These are phyloP conservation scores for Cryptococcus maquisensis DNA, from an alignment of 1,284 basidiomycete genomes.

Conservation along the genomic window DNA sequence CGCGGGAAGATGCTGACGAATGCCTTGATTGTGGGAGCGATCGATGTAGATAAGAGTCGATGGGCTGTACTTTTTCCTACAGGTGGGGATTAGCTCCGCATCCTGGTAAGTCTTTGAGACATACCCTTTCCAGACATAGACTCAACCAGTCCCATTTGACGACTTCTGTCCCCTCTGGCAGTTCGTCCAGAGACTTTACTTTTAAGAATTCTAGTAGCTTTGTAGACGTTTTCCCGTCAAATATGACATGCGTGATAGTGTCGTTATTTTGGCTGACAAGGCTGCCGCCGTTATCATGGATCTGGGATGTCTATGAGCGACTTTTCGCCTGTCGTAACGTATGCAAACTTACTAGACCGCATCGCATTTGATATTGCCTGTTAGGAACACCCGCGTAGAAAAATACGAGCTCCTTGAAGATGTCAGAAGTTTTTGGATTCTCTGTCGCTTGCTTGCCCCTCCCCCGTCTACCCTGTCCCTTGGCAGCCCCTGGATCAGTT, in stretches of 20 bases:
- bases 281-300: constrained; percentile 29
- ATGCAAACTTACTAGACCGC: constrained; percentile 29
- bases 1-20: too few relatives aligned
- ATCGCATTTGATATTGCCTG: constrained; percentile 21
- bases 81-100: background rate
- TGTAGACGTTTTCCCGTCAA: constrained; percentile 26
- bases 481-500: constrained; percentile 6
- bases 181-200: constrained; percentile 27
- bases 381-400: constrained; percentile 31
- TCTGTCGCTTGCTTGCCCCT: background rate
- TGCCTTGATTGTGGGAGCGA: background rate
- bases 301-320: constrained; percentile 15
- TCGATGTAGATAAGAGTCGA: background rate
- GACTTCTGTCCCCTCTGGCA: constrained; percentile 35
- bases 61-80: background rate
- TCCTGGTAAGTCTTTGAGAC: constrained; percentile 1
- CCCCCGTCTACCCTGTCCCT: background rate
- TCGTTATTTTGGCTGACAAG: constrained; percentile 38
- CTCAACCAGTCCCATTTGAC: constrained; percentile 41
- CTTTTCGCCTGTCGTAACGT: background rate
- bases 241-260: constrained; percentile 42
- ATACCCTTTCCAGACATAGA: constrained; percentile 31
- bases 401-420: constrained; percentile 36
- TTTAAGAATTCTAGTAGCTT: constrained; percentile 26
- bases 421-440: background rate